These are phyloP conservation scores for Aspergillus jensenii DNA, from an alignment of 2,329 filamentous ascomycete species.

Conservation along the genomic window DNA sequence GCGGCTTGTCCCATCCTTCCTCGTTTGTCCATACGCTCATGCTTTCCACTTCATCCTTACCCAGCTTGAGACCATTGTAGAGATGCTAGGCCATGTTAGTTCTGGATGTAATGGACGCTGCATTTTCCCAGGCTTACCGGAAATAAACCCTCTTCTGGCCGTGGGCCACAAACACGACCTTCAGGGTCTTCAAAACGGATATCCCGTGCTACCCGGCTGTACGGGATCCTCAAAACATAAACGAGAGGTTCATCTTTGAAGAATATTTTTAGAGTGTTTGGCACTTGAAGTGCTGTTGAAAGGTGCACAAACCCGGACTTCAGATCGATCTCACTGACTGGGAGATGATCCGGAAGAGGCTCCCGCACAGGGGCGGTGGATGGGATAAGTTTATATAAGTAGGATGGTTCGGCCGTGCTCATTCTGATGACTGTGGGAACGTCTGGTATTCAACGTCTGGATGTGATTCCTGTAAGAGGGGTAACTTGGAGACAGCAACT, in stretches of 20 bases:
- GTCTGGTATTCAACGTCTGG: neutral
- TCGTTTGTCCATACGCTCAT: slow-evolving; percentile 39
- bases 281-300: slow-evolving; percentile 37
- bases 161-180: slow-evolving; percentile 34
- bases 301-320: slow-evolving; percentile 40
- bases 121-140: slow-evolving; percentile 29
- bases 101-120: neutral
- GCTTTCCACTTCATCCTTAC: slow-evolving; percentile 39
- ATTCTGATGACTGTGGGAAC: slow-evolving; percentile 14
- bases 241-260: slow-evolving; percentile 39
- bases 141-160: slow-evolving; percentile 40
- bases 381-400: slow-evolving; percentile 41
- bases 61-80: slow-evolving; percentile 39
- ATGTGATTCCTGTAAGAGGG: neutral
- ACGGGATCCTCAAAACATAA: slow-evolving; percentile 39
- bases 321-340: slow-evolving; percentile 38
- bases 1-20: slow-evolving; percentile 36
- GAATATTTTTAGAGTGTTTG: slow-evolving; percentile 39
- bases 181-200: slow-evolving; percentile 41
- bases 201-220: slow-evolving; percentile 26
- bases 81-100: slow-evolving; percentile 30
- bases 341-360: slow-evolving; percentile 35
- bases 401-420: slow-evolving; percentile 27
- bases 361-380: slow-evolving; percentile 36
- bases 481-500: neutral